Conservation (phyloP, 192 early-diverging fungal genomes). For the Mortierella claussenii region DNA sequence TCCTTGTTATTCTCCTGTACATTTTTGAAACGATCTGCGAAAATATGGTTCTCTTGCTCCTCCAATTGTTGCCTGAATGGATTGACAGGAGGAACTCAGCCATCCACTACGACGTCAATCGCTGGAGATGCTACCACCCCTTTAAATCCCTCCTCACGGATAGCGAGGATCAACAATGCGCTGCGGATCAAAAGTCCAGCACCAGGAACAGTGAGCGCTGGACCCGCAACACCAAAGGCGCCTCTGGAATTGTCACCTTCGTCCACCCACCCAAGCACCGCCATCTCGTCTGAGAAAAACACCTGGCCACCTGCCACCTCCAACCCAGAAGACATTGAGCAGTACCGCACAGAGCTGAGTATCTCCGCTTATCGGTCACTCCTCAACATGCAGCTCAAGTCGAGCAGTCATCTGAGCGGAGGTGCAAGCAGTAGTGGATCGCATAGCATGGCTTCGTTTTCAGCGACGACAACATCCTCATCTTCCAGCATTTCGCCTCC, state of each 20-base stretch:
- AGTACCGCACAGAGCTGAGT: conserved; percentile 44
- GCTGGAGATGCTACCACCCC: too few relatives aligned
- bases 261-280: conserved; percentile 33
- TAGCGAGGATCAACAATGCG: conserved; percentile 3
- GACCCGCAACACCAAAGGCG: conserved; percentile 10
- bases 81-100: too few relatives aligned
- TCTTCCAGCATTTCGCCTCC: background rate
- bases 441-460: conserved; percentile 1
- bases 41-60: too few relatives aligned
- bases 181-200: background rate
- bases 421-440: conserved; percentile 7
- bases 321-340: conserved; percentile 46
- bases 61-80: too few relatives aligned
- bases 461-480: conserved; percentile 7
- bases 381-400: conserved; percentile 38
- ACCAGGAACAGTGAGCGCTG: conserved; percentile 3
- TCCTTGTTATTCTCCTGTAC: background rate
- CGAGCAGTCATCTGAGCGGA: conserved; percentile 8
- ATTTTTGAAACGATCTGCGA: background rate
- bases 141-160: conserved; percentile 9
- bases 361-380: conserved; percentile 47
- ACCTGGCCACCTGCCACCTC: conserved; percentile 26
- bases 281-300: conserved; percentile 23
- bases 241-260: conserved; percentile 29
- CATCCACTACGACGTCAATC: too few relatives aligned